Evolutionary conservation across 352 stramenopile genomes (phyloP).

Genomic region (Saprolegnia parasitica): DNA sequence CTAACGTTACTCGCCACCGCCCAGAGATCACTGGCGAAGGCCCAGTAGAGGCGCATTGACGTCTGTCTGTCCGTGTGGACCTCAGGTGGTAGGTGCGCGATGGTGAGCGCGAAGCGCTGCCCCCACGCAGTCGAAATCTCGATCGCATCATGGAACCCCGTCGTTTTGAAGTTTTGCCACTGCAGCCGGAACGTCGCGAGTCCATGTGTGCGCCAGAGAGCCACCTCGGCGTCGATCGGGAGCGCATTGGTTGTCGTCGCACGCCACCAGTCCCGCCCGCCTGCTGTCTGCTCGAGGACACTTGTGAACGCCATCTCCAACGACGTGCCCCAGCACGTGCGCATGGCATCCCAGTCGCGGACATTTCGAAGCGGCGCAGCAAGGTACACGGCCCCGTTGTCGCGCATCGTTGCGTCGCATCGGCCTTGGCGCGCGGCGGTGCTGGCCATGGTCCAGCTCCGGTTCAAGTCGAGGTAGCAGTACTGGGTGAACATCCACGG

Average conservation of each 20-base stretch:
- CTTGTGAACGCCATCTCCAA: neutral
- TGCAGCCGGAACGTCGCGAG: slow-evolving; percentile 1
- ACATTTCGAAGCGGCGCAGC: slow-evolving; percentile 7
- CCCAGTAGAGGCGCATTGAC: slow-evolving; percentile 23
- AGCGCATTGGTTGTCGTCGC: neutral
- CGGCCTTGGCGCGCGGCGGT: neutral
- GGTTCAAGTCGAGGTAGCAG: slow-evolving; percentile 22
- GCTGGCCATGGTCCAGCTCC: neutral
- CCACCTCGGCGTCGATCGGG: neutral
- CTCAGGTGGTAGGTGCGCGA: neutral
- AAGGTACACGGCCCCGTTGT: slow-evolving; percentile 17
- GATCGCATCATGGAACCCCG: neutral
- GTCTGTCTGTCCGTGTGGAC: slow-evolving; percentile 3
- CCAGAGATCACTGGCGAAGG: slow-evolving; percentile 25
- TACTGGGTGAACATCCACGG: slow-evolving; percentile 22
- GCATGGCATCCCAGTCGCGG: neutral
- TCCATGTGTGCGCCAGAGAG: neutral
- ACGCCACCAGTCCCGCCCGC: neutral
- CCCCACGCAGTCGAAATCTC: neutral
- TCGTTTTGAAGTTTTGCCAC: slow-evolving; percentile 29
- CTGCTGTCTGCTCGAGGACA: neutral
- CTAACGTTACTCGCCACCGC: neutral
- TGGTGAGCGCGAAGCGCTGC: slow-evolving; percentile 10
- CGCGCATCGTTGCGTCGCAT: neutral
- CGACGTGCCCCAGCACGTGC: neutral